Conservation (phyloP, 345 rosid genomes). For the Ailanthus altissimus region DNA sequence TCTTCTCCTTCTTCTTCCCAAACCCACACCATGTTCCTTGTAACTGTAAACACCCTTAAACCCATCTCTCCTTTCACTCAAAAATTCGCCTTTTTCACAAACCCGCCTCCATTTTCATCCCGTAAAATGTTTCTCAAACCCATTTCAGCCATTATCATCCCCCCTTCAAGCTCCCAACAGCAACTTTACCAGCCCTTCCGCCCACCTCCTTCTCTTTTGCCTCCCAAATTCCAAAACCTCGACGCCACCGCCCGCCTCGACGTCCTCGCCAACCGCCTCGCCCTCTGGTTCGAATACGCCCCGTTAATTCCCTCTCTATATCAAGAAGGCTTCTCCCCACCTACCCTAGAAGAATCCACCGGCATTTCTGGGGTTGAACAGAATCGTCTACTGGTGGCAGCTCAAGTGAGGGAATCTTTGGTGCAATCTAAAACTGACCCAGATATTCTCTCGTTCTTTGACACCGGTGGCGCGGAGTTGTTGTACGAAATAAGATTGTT, state of each 20-base stretch:
- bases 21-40: neutral
- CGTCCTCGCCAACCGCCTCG: slow-evolving; percentile 70
- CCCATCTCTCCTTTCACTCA: slow-evolving; percentile 14
- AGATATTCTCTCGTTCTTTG: slow-evolving; percentile 57
- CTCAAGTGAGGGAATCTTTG: slow-evolving; percentile 71
- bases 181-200: slow-evolving; percentile 81
- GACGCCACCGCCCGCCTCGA: slow-evolving; percentile 66
- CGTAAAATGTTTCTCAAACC: slow-evolving; percentile 34
- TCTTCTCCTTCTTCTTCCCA: neutral
- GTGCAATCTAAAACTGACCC: slow-evolving; percentile 58
- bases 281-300: slow-evolving; percentile 88
- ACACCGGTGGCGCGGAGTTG: slow-evolving; percentile 70
- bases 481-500: slow-evolving; percentile 79
- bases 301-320: slow-evolving; percentile 72
- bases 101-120: neutral
- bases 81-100: neutral
- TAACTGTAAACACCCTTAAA: slow-evolving; percentile 11
- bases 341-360: slow-evolving; percentile 70
- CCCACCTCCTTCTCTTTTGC: slow-evolving; percentile 88
- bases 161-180: slow-evolving; percentile 29
- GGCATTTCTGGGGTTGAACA: slow-evolving; percentile 87
- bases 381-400: slow-evolving; percentile 74
- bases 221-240: slow-evolving; percentile 60
- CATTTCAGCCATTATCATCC: slow-evolving; percentile 46
- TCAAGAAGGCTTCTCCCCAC: slow-evolving; percentile 75